A percentile compares a stretch with the other conserved stretches of the same genome.
phyloP scores from a whole-genome alignment of 2,329 filamentous ascomycete species.

The Neofusicoccum sp. region DNA sequence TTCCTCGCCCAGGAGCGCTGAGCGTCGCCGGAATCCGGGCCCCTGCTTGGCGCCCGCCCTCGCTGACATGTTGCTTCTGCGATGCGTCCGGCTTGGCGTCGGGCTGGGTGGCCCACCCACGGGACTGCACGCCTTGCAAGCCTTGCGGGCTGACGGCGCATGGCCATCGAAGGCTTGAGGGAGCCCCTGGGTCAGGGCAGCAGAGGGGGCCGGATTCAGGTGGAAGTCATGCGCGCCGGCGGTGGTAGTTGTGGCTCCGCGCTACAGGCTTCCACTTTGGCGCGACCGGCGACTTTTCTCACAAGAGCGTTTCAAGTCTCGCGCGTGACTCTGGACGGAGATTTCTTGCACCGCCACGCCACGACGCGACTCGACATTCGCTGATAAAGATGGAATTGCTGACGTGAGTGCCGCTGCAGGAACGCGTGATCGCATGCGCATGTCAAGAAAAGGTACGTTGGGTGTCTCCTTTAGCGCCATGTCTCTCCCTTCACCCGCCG shows the following conservation, averaged over 20 bases:
- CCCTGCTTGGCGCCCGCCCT: not conserved
- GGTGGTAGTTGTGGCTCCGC: not conserved
- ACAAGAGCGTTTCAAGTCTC: not conserved
- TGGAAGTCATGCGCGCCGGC: not conserved
- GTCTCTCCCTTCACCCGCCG: too few relatives aligned
- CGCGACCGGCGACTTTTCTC: too few relatives aligned
- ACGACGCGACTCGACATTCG: too few relatives aligned
- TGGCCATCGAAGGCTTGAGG: not conserved
- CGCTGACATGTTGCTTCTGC: not conserved
- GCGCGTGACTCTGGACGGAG: not conserved
- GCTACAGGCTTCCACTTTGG: not conserved
- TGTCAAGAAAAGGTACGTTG: slow-evolving; percentile 23
- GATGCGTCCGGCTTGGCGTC: not conserved
- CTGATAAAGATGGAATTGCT: not conserved
- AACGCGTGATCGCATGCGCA: slow-evolving; percentile 21
- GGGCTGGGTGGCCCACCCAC: not conserved
- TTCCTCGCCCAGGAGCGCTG: not conserved
- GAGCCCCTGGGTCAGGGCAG: not conserved
- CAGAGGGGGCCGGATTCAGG: not conserved
- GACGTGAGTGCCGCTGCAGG: slow-evolving; percentile 12
- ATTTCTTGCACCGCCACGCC: not conserved
- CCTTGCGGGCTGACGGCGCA: not conserved
- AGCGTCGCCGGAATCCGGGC: slow-evolving; percentile 1
- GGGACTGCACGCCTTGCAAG: slow-evolving; percentile 9
- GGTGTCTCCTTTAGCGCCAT: not conserved